Evolutionary conservation across 2,329 filamentous ascomycete genomes (phyloP).

Genomic region (Samsoniella hepiali): DNA sequence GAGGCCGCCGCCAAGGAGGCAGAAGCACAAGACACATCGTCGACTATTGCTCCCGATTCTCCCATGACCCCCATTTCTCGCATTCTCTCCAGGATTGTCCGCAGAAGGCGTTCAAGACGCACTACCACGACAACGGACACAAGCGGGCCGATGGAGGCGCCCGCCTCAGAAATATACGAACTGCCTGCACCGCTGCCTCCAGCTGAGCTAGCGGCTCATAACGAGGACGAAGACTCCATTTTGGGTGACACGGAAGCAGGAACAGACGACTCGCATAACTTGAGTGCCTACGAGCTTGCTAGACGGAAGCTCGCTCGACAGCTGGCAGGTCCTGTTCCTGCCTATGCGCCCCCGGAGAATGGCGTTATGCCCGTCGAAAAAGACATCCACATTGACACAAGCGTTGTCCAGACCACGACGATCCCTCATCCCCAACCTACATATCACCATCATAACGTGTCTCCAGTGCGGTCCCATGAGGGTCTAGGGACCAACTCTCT

Average conservation of each 20-base stretch:
- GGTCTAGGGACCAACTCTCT: slow-evolving; percentile 34
- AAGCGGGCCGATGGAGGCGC: slow-evolving; percentile 31
- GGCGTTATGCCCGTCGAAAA: slow-evolving; percentile 29
- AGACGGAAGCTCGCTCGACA: slow-evolving; percentile 50
- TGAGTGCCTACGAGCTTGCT: slow-evolving; percentile 50
- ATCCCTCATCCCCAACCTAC: slow-evolving; percentile 15
- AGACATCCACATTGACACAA: slow-evolving; percentile 27
- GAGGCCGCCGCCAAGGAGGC: slow-evolving; percentile 26
- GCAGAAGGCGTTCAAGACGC: slow-evolving; percentile 32
- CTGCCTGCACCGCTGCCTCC: slow-evolving; percentile 45
- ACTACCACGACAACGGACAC: slow-evolving; percentile 26
- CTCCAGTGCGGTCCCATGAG: slow-evolving; percentile 23
- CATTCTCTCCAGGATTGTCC: slow-evolving; percentile 42
- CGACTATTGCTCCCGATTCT: slow-evolving; percentile 29
- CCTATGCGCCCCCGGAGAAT: slow-evolving; percentile 43
- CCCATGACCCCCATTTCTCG: slow-evolving; percentile 26
- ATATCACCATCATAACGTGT: slow-evolving; percentile 17
- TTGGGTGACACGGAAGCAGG: slow-evolving; percentile 41
- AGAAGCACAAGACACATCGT: slow-evolving; percentile 38
- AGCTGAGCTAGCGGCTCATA: slow-evolving; percentile 47
- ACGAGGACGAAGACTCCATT: slow-evolving; percentile 35
- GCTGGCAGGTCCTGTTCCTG: slow-evolving; percentile 48
- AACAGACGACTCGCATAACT: slow-evolving; percentile 36
- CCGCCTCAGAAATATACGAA: slow-evolving; percentile 50
- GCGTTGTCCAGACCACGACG: slow-evolving; percentile 20